Evolutionary conservation across 176 grass and related monocot genomes (phyloP).

Genomic region (Tillandsia leiboldiana): DNA sequence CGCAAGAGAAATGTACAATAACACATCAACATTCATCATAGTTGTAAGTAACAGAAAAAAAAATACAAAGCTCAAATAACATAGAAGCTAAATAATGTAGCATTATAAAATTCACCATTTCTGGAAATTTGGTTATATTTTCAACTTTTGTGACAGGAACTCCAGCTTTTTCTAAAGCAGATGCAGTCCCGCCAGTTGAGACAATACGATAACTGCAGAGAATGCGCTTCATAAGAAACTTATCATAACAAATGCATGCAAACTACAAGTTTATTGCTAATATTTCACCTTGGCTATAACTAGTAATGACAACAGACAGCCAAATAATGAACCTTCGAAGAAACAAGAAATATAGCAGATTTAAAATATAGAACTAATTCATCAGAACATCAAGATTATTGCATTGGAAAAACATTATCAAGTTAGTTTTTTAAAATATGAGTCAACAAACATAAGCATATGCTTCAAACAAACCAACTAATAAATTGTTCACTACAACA

Average conservation of each 20-base stretch:
- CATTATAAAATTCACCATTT: constrained; percentile 46
- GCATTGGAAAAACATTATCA: no score
- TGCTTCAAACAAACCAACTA: no score
- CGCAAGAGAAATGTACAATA: no score
- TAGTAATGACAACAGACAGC: no score
- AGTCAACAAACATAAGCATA: no score
- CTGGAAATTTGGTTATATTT: constrained; percentile 86
- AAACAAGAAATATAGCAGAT: neutral
- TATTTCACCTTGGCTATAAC: no score
- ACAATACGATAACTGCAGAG: constrained; percentile 60
- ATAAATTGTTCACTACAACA: no score
- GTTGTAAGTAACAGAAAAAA: neutral
- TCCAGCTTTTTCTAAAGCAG: constrained; percentile 72
- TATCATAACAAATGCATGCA: neutral
- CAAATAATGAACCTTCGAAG: no score
- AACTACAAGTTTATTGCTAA: no score
- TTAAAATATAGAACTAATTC: neutral
- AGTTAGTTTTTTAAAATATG: no score
- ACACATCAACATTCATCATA: no score
- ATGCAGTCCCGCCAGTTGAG: constrained; percentile 82
- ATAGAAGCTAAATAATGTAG: neutral
- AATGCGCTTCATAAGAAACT: neutral
- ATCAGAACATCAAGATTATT: neutral
- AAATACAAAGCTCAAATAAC: constrained; percentile 4
- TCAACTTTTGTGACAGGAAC: constrained; percentile 81